phyloP scores from a whole-genome alignment of 2,329 filamentous ascomycete genomes.

The Clonostachys chloroleuca region DNA sequence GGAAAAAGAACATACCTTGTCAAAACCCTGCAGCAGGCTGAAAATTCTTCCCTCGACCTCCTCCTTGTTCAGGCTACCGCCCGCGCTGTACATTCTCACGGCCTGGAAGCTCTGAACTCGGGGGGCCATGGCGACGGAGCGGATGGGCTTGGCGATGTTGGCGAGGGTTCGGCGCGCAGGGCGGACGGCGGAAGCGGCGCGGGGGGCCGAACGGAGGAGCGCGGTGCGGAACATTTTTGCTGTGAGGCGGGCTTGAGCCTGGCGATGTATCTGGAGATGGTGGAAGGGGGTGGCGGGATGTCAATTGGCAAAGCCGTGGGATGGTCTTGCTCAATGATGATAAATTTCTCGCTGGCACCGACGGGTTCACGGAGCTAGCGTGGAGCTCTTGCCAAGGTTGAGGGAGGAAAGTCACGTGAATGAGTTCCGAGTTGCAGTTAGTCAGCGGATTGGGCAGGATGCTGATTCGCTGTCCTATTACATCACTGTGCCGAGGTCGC shows the following conservation, averaged over 20 bases:
- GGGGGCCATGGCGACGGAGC: constrained; percentile 56
- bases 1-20: constrained; percentile 57
- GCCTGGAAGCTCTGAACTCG: constrained; percentile 60
- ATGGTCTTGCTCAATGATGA: constrained; percentile 15
- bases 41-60: constrained; percentile 92
- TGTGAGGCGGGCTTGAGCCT: background rate
- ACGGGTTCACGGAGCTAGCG: too few relatives aligned
- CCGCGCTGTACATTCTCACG: constrained; percentile 83
- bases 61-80: constrained; percentile 69
- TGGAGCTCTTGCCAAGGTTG: background rate
- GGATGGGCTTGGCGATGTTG: constrained; percentile 43
- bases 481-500: background rate
- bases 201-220: constrained; percentile 71
- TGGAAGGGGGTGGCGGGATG: too few relatives aligned
- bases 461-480: constrained; percentile 3
- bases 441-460: constrained; percentile 1
- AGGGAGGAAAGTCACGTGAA: constrained; percentile 17
- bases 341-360: constrained; percentile 37
- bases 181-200: constrained; percentile 53
- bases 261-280: too few relatives aligned
- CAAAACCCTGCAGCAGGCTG: constrained; percentile 89
- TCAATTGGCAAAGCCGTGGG: too few relatives aligned
- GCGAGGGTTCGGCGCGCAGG: constrained; percentile 26
- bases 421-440: background rate
- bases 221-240: constrained; percentile 80